Conservation (phyloP, 2,329 filamentous ascomycete genomes). For the Neonectria magnoliae region DNA sequence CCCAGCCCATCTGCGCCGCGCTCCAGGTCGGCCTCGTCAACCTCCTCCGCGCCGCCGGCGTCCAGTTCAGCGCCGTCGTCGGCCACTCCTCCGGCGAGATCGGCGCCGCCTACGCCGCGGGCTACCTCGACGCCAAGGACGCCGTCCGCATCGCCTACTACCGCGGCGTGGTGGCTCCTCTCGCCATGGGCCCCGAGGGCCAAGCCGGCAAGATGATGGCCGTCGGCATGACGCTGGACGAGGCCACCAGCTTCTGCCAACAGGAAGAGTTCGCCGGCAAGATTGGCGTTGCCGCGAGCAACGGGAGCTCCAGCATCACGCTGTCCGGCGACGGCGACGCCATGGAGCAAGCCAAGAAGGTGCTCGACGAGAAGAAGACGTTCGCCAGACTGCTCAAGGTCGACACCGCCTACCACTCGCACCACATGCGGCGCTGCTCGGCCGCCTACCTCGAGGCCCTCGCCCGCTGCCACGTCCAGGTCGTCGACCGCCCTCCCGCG, state of each 20-base stretch:
- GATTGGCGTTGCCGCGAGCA: conserved; percentile 40
- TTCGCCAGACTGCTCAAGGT: conserved; percentile 49
- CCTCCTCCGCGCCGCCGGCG: conserved; percentile 42
- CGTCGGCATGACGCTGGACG: conserved; percentile 33
- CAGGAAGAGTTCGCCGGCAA: conserved; percentile 26
- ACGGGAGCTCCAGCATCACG: conserved; percentile 37
- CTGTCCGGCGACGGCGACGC: conserved; percentile 46
- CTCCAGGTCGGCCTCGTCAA: conserved; percentile 59
- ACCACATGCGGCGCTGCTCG: conserved; percentile 52
- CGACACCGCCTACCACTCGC: conserved; percentile 61
- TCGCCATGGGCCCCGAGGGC: background rate
- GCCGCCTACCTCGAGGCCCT: conserved; percentile 26
- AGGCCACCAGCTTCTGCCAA: conserved; percentile 16
- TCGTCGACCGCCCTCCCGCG: background rate
- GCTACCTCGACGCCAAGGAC: conserved; percentile 32
- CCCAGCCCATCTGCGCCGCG: conserved; percentile 63
- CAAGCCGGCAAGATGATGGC: conserved; percentile 36
- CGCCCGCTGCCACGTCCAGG: background rate
- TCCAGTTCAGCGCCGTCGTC: conserved; percentile 44
- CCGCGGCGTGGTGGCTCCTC: conserved; percentile 18
- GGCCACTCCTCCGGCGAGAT: conserved; percentile 54
- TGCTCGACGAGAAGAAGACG: conserved; percentile 26
- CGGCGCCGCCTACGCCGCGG: conserved; percentile 50
- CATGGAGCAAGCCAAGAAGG: conserved; percentile 34
- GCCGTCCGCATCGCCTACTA: conserved; percentile 20